Evolutionary conservation across 345 rosid genomes (phyloP), one percentile per base, ranked within the genome.

Genomic region (Toxicodendron radicans): DNA sequence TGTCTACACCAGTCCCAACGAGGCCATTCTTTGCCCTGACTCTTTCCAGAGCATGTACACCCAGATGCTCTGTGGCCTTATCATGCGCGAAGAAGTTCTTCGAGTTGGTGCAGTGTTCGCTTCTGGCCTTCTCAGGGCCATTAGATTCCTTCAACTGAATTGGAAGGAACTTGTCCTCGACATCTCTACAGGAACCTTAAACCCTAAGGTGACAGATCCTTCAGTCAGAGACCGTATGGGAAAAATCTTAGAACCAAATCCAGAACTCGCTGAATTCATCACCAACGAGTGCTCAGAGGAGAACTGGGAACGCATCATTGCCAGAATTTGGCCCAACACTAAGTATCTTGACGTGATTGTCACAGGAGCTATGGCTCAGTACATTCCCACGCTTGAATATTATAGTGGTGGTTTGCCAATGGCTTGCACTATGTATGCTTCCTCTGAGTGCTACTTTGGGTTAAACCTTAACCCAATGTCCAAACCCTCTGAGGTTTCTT

Each of bases 291-390:
- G 99, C 70, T 76, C 81, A 0, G 75, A 33, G 13, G 90, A 89
- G 72, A 82, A 77, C 1, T 95, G 98, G 99, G 90, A 85, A 27
- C 79, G 94, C 14, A 91, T 95, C 2, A 83, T 95, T 57, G 83
- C 85, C 0, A 82, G 91, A 65, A 85, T 92, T 35, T 92, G 99
- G 99, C 99, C 98, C 11, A 91, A 92, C 74, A 88, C 97, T 0
- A 92, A 82, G 79, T 95, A 95, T 49, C 87, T 95, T 0, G 99
- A 95, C 3, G 99, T 92, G 71, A 91, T 95, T 30, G 97, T 95
- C 27, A 95, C 99, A 0, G 99, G 99, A 17, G 89, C 98, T 7
- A 95, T 95, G 99, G 94, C 99, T 53, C 99, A 92, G 72, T 95
- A 95, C 73, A 92, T 95, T 73, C 98, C 99, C 0, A 92, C 93